Base-by-base conservation (phyloP, 208 protist species). In the Trypanosoma cruzi region DNA sequence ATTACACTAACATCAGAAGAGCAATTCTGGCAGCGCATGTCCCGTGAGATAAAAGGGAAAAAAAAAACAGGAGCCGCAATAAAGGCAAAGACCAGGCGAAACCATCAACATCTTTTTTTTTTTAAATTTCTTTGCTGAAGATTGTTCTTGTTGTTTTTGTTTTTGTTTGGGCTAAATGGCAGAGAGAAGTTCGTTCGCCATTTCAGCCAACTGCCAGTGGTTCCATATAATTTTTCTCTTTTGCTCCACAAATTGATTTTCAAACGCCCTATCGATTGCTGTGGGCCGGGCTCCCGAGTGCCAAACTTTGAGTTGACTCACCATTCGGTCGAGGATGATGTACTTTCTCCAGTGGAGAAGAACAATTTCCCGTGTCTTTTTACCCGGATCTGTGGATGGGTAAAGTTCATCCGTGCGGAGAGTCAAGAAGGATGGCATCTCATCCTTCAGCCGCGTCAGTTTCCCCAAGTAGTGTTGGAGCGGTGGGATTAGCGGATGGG, bases 271-370 rank as follows among this genome's bases (percentile, higher is more conserved):
- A 69, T 86, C 78, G 18, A 80, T 53, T 18, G 73, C 59, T 2
- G 61, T 32, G 55, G 81, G 67, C n/a, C 52, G 65, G n/a, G 37
- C 28, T 13, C 72, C 75, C 63, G 46, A 50, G 59, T 90, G 79
- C 52, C 75, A 75, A 4, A 40, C 60, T 28, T 48, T 48, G 24
- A 88, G 53, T 46, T 71, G 63, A 61, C 77, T 52, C 18, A 80
- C 40, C 37, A 86, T 75, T 32, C 77, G 66, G 34, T 87, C 81
- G 29, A 85, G 34, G 13, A 84, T 73, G 55, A 66, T 70, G 44
- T 88, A 75, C 59, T 88, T 88, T 10, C 80, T 65, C 82, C 85
- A 91, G 61, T 91, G 73, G 24, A 91, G 71, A 22, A 88, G 61
- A 34, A 65, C 57, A 22, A 86, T 69, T 6, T 40, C 40, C 18